A percentile compares a stretch with the other conserved stretches of the same genome.
phyloP scores from a whole-genome alignment of 129 eudicot genomes.

The Lactuca saligna region DNA sequence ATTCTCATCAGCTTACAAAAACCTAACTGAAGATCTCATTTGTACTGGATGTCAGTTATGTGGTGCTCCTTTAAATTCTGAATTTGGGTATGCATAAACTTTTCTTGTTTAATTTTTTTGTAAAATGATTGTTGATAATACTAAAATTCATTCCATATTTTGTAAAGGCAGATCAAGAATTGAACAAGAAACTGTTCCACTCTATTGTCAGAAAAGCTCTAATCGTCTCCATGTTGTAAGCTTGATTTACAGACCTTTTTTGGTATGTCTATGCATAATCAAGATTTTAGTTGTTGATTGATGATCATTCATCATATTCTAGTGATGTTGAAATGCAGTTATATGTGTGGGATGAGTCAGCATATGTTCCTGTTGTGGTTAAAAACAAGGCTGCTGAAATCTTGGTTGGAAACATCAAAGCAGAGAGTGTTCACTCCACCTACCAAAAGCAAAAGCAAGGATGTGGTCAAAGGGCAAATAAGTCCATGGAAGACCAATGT shows the following conservation, averaged over 20 bases:
- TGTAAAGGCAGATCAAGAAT: conserved; percentile 43
- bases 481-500: conserved; percentile 9
- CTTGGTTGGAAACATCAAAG: conserved; percentile 65
- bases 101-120: conserved; percentile 6
- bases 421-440: conserved; percentile 60
- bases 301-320: neutral
- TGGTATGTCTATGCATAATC: conserved; percentile 46
- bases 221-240: conserved; percentile 58
- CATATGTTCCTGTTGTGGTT: conserved; percentile 61
- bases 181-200: conserved; percentile 46
- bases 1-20: conserved; percentile 30
- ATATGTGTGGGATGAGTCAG: conserved; percentile 70
- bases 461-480: conserved; percentile 19
- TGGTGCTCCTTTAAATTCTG: conserved; percentile 62
- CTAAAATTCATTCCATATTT: conserved; percentile 8
- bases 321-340: conserved; percentile 51
- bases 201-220: conserved; percentile 66
- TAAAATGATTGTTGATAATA: neutral
- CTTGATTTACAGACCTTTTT: conserved; percentile 74
- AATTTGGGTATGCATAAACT: conserved; percentile 52
- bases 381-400: conserved; percentile 77
- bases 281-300: neutral
- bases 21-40: conserved; percentile 64
- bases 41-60: conserved; percentile 76
- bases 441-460: conserved; percentile 34